Evolutionary conservation across 306 rosid species (phyloP).

Genomic region (Cicer bijugum): DNA sequence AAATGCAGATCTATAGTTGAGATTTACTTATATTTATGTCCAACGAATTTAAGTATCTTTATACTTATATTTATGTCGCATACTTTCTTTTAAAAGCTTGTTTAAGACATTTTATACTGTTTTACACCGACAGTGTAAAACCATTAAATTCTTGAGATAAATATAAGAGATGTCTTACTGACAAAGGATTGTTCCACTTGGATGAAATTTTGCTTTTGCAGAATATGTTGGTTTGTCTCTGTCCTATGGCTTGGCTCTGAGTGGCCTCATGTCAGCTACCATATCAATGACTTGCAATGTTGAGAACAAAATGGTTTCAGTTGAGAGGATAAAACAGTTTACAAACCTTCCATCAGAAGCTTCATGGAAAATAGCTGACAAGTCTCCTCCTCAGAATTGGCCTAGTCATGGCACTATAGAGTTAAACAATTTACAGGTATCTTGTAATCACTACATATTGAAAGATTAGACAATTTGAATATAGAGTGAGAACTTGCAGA

Average conservation of each 20-base stretch:
- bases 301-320: slow-evolving; percentile 90
- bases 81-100: background rate
- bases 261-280: slow-evolving; percentile 61
- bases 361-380: slow-evolving; percentile 63
- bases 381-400: slow-evolving; percentile 72
- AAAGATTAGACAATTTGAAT: background rate
- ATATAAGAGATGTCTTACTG: background rate
- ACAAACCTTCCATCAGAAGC: slow-evolving; percentile 78
- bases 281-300: slow-evolving; percentile 62
- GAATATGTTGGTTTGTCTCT: slow-evolving; percentile 85
- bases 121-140: too few relatives aligned
- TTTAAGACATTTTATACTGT: background rate
- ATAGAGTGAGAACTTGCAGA: background rate
- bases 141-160: background rate
- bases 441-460: slow-evolving; percentile 2
- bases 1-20: too few relatives aligned
- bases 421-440: slow-evolving; percentile 72
- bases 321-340: slow-evolving; percentile 81
- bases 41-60: too few relatives aligned
- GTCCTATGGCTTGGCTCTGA: slow-evolving; percentile 80
- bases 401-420: slow-evolving; percentile 70
- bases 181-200: slow-evolving; percentile 24
- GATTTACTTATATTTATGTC: too few relatives aligned
- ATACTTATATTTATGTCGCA: background rate
- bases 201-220: slow-evolving; percentile 46